These are phyloP conservation scores for Psilocybe subaeruginosa DNA, from an alignment of 768 basidiomycete genomes.

Conservation along the genomic window DNA sequence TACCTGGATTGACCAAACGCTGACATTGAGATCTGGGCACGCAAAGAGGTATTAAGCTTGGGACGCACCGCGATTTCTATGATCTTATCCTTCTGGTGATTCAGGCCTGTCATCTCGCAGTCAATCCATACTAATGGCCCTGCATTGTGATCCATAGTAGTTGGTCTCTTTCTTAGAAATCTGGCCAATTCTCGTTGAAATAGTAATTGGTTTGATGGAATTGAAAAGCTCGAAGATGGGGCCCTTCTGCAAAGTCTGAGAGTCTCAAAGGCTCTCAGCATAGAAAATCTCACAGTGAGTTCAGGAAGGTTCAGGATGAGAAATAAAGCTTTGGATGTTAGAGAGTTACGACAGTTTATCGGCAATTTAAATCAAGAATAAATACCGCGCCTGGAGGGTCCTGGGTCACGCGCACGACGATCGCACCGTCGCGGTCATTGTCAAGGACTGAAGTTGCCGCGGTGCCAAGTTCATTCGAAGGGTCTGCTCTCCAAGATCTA, in stretches of 20 bases:
- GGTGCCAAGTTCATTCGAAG: no score
- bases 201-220: not conserved
- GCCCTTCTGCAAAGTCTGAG: slow-evolving; percentile 2
- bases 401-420: no score
- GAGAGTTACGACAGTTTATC: no score
- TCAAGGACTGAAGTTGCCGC: no score
- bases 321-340: not conserved
- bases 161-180: not conserved
- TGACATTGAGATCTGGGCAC: no score
- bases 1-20: slow-evolving; percentile 46
- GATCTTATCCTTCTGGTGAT: slow-evolving; percentile 67
- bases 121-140: slow-evolving; percentile 85
- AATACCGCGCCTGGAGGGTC: not conserved
- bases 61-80: slow-evolving; percentile 75
- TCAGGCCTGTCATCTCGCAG: slow-evolving; percentile 86
- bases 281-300: slow-evolving; percentile 1
- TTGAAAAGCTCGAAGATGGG: not conserved
- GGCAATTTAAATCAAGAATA: slow-evolving; percentile 4
- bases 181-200: not conserved
- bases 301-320: not conserved
- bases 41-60: not conserved
- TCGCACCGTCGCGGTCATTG: no score
- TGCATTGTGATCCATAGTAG: slow-evolving; percentile 39
- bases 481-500: not conserved
- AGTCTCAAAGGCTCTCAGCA: slow-evolving; percentile 8